A percentile compares a stretch with the other conserved stretches of the same genome.
Evolutionary conservation across 192 early-diverging fungal genomes (phyloP).

Genomic region (Podila minutissima): DNA sequence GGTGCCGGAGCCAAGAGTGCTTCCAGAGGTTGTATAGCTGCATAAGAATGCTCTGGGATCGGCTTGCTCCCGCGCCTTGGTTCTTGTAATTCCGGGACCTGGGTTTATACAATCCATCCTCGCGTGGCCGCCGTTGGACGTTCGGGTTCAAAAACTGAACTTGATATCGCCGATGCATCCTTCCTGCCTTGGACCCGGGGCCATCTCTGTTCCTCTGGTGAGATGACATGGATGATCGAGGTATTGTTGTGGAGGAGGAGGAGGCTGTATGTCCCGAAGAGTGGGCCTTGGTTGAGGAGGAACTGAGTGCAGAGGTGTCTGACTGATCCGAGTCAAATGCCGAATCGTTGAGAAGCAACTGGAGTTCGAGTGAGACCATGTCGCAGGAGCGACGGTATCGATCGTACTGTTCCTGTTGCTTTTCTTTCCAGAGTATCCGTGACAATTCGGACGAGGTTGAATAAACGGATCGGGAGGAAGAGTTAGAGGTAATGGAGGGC

Average conservation of each 20-base stretch:
- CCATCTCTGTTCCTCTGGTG: not conserved
- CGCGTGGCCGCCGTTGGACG: slow-evolving; percentile 5
- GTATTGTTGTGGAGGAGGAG: not conserved
- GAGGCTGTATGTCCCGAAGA: not conserved
- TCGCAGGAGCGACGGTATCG: slow-evolving; percentile 38
- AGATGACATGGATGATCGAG: not conserved
- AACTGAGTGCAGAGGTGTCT: not conserved
- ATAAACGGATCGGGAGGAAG: not conserved
- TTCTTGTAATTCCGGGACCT: slow-evolving; percentile 16
- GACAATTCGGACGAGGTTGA: slow-evolving; percentile 9
- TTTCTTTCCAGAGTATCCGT: slow-evolving; percentile 43
- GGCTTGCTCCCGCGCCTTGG: slow-evolving; percentile 25
- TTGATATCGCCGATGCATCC: slow-evolving; percentile 13
- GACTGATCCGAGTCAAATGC: slow-evolving; percentile 7
- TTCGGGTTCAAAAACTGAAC: slow-evolving; percentile 15
- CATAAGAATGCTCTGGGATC: slow-evolving; percentile 21
- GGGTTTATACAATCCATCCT: not conserved
- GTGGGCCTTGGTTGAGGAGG: too few relatives aligned
- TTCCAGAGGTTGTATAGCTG: slow-evolving; percentile 42
- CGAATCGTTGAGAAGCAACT: slow-evolving; percentile 29
- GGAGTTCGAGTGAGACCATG: slow-evolving; percentile 29
- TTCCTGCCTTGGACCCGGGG: slow-evolving; percentile 6
- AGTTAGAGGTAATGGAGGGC: not conserved
- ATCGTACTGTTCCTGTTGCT: slow-evolving; percentile 44
- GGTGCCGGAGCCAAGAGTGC: slow-evolving; percentile 30